Evolutionary conservation across 371 early-diverging fungal genomes (phyloP).

Genomic region (Circinella minor): DNA sequence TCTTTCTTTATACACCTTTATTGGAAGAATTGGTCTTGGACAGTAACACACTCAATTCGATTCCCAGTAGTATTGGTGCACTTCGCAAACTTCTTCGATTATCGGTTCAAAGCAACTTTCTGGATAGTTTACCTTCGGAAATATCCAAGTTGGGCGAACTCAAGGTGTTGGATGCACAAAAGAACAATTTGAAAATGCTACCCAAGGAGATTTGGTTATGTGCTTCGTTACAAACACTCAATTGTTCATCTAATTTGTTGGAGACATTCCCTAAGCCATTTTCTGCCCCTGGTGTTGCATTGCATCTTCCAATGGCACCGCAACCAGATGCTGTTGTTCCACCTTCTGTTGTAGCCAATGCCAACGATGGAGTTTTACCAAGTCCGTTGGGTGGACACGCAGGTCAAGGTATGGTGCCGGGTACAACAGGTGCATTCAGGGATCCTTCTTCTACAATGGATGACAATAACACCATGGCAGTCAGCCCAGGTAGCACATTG

Average conservation of each 20-base stretch:
- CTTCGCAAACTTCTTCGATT: conserved; percentile 61
- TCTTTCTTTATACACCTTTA: conserved; percentile 63
- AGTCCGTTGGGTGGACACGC: conserved; percentile 30
- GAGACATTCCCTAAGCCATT: conserved; percentile 42
- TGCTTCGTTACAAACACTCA: conserved; percentile 64
- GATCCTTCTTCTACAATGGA: neutral
- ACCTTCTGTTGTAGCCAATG: conserved; percentile 21
- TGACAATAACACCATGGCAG: conserved; percentile 1
- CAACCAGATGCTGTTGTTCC: conserved; percentile 31
- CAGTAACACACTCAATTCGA: conserved; percentile 74
- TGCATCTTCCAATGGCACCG: conserved; percentile 30
- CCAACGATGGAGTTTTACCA: conserved; percentile 20
- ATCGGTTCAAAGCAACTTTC: conserved; percentile 64
- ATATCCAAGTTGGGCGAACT: conserved; percentile 39
- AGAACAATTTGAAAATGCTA: conserved; percentile 71
- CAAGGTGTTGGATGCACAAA: conserved; percentile 39
- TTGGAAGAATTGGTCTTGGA: conserved; percentile 73
- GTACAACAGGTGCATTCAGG: neutral
- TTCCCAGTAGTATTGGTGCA: conserved; percentile 72
- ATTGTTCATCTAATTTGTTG: conserved; percentile 75
- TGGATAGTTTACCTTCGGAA: conserved; percentile 44
- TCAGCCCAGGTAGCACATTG: neutral
- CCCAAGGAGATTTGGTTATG: conserved; percentile 89
- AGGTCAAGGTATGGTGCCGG: conserved; percentile 35
- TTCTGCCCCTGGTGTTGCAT: conserved; percentile 32